phyloP scores from a whole-genome alignment of 1,139 yeast species.

The Saccharomycopsis phalli region DNA sequence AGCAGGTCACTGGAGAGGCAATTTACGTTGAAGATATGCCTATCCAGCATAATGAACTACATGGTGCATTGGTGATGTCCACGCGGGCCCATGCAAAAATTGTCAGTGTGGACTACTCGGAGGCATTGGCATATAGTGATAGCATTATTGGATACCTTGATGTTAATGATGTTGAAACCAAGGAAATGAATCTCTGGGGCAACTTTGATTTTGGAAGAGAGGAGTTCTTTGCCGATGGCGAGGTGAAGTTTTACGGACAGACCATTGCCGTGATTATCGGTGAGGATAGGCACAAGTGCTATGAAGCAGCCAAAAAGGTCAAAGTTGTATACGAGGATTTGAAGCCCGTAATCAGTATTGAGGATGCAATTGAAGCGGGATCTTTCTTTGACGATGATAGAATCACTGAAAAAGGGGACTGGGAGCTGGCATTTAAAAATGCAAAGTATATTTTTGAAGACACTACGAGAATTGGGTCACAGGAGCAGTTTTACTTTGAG shows the following conservation, averaged over 20 bases:
- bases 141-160: slow-evolving; percentile 36
- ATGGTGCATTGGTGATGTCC: slow-evolving; percentile 35
- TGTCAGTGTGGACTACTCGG: slow-evolving; percentile 30
- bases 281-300: slow-evolving; percentile 31
- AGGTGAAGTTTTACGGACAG: slow-evolving; percentile 34
- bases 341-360: slow-evolving; percentile 32
- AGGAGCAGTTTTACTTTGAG: slow-evolving; percentile 39
- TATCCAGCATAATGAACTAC: slow-evolving; percentile 31
- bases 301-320: slow-evolving; percentile 36
- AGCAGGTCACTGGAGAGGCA: slow-evolving; percentile 39
- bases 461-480: slow-evolving; percentile 34
- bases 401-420: slow-evolving; percentile 31
- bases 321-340: slow-evolving; percentile 32
- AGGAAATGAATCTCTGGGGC: slow-evolving; percentile 35
- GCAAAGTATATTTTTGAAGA: slow-evolving; percentile 33
- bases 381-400: slow-evolving; percentile 31
- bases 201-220: slow-evolving; percentile 32
- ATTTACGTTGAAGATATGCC: slow-evolving; percentile 36
- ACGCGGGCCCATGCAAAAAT: slow-evolving; percentile 36
- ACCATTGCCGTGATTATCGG: slow-evolving; percentile 37
- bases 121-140: slow-evolving; percentile 29
- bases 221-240: slow-evolving; percentile 34
- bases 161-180: slow-evolving; percentile 30
- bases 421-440: slow-evolving; percentile 29
- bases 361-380: slow-evolving; percentile 33